Percentiles rank a stretch among this genome's conserved stretches.
Conservation (phyloP, 2,329 filamentous ascomycete genomes). For the Colletotrichum brevisporum region DNA sequence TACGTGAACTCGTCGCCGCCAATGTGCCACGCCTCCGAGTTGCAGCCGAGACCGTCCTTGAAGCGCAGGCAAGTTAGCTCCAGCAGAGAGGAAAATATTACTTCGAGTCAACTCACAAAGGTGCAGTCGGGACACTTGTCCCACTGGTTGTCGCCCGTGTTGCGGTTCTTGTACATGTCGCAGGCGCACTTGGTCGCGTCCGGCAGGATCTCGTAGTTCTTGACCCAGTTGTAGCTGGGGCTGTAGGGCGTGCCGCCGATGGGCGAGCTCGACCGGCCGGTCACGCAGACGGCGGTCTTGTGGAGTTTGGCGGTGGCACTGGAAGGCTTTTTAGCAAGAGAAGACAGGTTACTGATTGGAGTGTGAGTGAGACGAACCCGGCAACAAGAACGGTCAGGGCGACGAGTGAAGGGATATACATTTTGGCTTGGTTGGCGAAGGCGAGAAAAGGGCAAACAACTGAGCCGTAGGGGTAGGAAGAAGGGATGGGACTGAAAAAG, state of each 20-base stretch:
- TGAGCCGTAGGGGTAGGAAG: neutral
- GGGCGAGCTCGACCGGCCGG: neutral
- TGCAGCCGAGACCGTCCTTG: constrained; percentile 30
- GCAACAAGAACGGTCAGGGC: neutral
- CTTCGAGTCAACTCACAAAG: neutral
- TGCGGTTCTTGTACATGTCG: constrained; percentile 37
- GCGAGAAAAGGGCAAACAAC: neutral
- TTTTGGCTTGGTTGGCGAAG: neutral
- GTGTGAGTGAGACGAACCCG: too few relatives aligned
- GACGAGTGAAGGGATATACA: neutral
- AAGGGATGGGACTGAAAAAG: neutral
- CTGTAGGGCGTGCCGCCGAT: constrained; percentile 30
- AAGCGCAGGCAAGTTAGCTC: fast-evolving
- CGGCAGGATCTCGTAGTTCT: constrained; percentile 34
- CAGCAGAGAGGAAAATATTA: fast-evolving
- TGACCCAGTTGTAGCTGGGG: constrained; percentile 32
- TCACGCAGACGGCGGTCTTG: constrained; percentile 16
- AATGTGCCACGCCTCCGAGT: constrained; percentile 35
- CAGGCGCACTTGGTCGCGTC: constrained; percentile 41
- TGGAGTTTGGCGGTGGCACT: constrained; percentile 21
- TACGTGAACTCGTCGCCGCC: constrained; percentile 41
- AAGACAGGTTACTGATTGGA: too few relatives aligned
- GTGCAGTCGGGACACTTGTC: constrained; percentile 42
- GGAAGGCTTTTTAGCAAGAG: too few relatives aligned
- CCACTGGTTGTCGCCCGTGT: constrained; percentile 42